phyloP scores from a whole-genome alignment of 2,329 filamentous ascomycete genomes.

The Sporothrix phasma region DNA sequence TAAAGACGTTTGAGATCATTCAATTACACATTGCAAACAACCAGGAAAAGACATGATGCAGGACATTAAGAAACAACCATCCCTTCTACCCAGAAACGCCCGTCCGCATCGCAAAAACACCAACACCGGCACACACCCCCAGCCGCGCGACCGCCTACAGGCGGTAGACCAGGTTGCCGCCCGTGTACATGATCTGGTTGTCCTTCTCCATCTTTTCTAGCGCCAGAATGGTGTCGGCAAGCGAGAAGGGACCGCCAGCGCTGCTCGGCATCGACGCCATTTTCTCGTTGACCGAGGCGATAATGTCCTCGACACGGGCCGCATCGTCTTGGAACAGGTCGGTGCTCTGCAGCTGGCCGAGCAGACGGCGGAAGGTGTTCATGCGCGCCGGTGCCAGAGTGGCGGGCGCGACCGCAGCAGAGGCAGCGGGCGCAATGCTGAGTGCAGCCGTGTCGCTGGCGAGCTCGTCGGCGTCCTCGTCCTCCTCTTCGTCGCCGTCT shows the following conservation, averaged over 20 bases:
- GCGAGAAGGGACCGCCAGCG: constrained; percentile 51
- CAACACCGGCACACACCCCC: background rate
- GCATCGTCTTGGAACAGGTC: constrained; percentile 81
- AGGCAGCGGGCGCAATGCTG: constrained; percentile 26
- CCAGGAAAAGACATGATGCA: background rate
- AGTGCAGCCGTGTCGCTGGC: constrained; percentile 33
- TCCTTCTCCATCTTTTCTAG: constrained; percentile 68
- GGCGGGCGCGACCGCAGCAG: constrained; percentile 11
- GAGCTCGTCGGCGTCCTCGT: constrained; percentile 31
- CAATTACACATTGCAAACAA: background rate
- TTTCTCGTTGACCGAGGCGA: constrained; percentile 68
- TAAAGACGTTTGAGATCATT: background rate
- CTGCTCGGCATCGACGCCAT: constrained; percentile 37
- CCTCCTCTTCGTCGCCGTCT: constrained; percentile 30
- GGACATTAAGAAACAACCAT: background rate
- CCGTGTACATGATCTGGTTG: constrained; percentile 81
- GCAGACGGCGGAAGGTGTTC: constrained; percentile 62
- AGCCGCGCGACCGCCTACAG: constrained; percentile 34
- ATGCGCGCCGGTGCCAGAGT: constrained; percentile 51
- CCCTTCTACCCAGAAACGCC: constrained; percentile 15
- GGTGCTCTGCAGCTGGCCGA: constrained; percentile 69
- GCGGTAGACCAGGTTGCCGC: constrained; percentile 60
- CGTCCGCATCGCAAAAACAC: background rate
- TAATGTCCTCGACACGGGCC: constrained; percentile 62
- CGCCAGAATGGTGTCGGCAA: constrained; percentile 64